Percentiles rank a stretch among this genome's conserved stretches.
These are phyloP conservation scores for Craspedostauros australis DNA, from an alignment of 108 stramenopile species.

Conservation along the genomic window DNA sequence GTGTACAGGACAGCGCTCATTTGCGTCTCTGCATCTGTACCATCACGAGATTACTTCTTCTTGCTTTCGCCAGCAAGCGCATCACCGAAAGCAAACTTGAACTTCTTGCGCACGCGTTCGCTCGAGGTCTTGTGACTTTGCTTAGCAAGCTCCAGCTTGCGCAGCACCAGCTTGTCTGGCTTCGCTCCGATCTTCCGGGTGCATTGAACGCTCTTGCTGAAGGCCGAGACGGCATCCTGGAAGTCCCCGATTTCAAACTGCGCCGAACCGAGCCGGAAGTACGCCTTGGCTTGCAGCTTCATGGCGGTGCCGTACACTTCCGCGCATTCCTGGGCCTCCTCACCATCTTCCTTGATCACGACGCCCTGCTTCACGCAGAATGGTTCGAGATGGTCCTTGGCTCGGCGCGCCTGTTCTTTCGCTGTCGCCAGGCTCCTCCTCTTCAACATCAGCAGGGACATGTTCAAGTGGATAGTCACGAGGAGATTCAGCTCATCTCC, in stretches of 20 bases:
- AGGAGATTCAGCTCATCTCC: constrained; percentile 47
- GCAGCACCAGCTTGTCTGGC: constrained; percentile 47
- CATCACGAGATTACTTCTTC: too few relatives aligned
- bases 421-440: constrained; percentile 33
- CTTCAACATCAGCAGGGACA: constrained; percentile 55
- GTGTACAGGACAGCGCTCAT: too few relatives aligned
- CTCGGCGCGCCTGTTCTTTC: constrained; percentile 39
- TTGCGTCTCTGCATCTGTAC: too few relatives aligned
- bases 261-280: constrained; percentile 72
- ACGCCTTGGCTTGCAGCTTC: constrained; percentile 65
- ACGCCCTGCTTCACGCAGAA: constrained; percentile 43
- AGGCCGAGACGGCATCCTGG: constrained; percentile 41
- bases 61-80: too few relatives aligned
- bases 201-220: constrained; percentile 44
- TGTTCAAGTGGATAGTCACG: constrained; percentile 54
- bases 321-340: constrained; percentile 35
- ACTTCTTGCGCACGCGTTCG: constrained; percentile 56
- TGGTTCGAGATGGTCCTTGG: constrained; percentile 51
- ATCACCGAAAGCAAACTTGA: constrained; percentile 54
- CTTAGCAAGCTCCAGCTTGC: constrained; percentile 63
- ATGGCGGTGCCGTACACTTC: constrained; percentile 46
- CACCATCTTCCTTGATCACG: constrained; percentile 5
- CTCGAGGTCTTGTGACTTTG: constrained; percentile 20
- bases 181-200: constrained; percentile 25
- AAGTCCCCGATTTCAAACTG: constrained; percentile 43